Conservation (phyloP, 2,329 filamentous ascomycete species). For the Chaetomium sp. region DNA sequence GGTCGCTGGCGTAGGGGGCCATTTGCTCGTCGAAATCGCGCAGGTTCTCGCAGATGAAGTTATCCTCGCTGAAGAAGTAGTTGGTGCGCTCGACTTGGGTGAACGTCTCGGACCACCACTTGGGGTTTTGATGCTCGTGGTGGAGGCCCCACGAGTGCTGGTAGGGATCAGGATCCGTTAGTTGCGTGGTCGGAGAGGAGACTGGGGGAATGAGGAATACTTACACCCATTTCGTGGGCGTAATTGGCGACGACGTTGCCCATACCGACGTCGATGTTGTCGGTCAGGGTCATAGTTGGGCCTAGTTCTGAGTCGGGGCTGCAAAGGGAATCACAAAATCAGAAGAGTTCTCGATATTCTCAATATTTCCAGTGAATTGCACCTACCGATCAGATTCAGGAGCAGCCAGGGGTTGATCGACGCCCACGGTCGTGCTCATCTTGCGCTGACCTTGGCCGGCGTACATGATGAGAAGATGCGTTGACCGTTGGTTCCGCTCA, state of each 20-base stretch:
- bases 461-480: conserved; percentile 2
- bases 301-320: background rate
- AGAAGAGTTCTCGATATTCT: too few species aligned
- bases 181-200: too few species aligned
- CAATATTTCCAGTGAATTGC: too few species aligned
- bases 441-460: background rate
- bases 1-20: background rate
- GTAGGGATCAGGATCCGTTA: too few species aligned
- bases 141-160: background rate
- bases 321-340: too few species aligned
- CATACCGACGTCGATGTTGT: background rate
- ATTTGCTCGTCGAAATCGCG: background rate
- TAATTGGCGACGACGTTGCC: background rate
- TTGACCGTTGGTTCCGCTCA: background rate
- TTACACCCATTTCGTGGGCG: conserved; percentile 3
- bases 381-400: background rate
- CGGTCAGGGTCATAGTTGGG: background rate
- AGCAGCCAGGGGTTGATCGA: background rate
- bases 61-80: background rate
- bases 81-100: background rate
- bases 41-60: background rate
- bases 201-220: too few species aligned
- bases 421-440: background rate
- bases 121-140: conserved; percentile 3
- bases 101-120: background rate